These are phyloP conservation scores for Microcyclospora tardicrescens DNA, from an alignment of 2,329 filamentous ascomycete genomes.

Conservation along the genomic window DNA sequence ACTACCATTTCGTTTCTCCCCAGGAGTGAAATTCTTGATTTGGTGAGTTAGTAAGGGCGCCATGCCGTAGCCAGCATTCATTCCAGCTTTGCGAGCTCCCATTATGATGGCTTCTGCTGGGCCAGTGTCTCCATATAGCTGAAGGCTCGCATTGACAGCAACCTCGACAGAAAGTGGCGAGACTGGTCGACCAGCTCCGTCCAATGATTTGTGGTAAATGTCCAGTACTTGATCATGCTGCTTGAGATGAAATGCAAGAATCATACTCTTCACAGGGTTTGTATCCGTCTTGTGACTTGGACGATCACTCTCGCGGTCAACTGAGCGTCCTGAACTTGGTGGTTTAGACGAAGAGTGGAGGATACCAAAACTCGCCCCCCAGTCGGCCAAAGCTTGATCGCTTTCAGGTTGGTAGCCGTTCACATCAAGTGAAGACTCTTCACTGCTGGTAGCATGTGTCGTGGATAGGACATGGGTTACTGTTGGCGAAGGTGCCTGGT, in stretches of 20 bases:
- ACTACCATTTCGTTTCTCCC: constrained; percentile 6
- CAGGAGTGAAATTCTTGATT: constrained; percentile 7
- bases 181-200: constrained; percentile 11
- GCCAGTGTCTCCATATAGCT: constrained; percentile 9
- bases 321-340: too few relatives aligned
- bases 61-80: constrained; percentile 17
- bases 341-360: too few relatives aligned
- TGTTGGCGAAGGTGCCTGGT: too few relatives aligned
- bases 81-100: constrained; percentile 16
- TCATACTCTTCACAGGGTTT: constrained; percentile 7
- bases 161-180: constrained; percentile 17
- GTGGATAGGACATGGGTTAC: too few relatives aligned
- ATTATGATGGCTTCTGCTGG: constrained; percentile 13
- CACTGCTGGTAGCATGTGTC: too few relatives aligned
- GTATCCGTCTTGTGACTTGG: too few relatives aligned
- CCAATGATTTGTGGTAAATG: constrained; percentile 13
- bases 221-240: constrained; percentile 12
- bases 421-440: too few relatives aligned
- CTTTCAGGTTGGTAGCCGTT: too few relatives aligned
- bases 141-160: constrained; percentile 19
- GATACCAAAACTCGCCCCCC: too few relatives aligned
- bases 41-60: constrained; percentile 17
- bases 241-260: constrained; percentile 12
- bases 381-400: too few relatives aligned
- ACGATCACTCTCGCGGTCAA: too few relatives aligned